Evolutionary conservation across 2,329 filamentous ascomycete species (phyloP).

Genomic region (Penicillium rolfsii): DNA sequence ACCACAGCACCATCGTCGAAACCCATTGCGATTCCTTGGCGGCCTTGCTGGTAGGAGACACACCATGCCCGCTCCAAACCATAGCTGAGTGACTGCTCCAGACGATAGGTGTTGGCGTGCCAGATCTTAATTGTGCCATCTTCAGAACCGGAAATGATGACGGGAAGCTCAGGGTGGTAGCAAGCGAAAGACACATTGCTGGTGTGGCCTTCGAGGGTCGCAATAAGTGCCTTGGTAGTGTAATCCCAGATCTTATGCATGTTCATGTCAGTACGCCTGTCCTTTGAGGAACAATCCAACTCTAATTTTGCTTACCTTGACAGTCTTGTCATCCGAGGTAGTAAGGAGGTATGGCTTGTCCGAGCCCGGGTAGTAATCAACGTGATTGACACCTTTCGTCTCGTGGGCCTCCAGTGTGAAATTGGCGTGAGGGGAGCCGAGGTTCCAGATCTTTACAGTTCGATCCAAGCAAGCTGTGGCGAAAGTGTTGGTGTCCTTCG

Average conservation of each 20-base stretch:
- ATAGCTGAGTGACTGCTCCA: slow-evolving; percentile 96
- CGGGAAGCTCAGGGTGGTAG: slow-evolving; percentile 93
- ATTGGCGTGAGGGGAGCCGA: slow-evolving; percentile 91
- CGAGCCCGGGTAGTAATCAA: slow-evolving; percentile 77
- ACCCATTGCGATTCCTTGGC: slow-evolving; percentile 91
- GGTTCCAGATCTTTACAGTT: slow-evolving; percentile 97
- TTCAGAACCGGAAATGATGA: slow-evolving; percentile 97
- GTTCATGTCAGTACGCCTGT: neutral
- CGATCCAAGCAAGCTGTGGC: slow-evolving; percentile 93
- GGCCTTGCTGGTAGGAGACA: slow-evolving; percentile 91
- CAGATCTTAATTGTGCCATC: slow-evolving; percentile 97
- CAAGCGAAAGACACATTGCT: slow-evolving; percentile 98
- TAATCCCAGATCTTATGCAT: slow-evolving; percentile 77
- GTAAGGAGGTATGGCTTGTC: slow-evolving; percentile 87
- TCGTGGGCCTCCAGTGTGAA: slow-evolving; percentile 97
- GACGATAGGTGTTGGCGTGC: slow-evolving; percentile 95
- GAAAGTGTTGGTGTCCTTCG: slow-evolving; percentile 92
- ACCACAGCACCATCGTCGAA: slow-evolving; percentile 98
- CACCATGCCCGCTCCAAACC: slow-evolving; percentile 97
- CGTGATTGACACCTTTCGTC: slow-evolving; percentile 95
- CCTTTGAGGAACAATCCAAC: neutral
- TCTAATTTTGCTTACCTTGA: slow-evolving; percentile 61
- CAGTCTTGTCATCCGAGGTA: slow-evolving; percentile 92
- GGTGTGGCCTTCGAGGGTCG: slow-evolving; percentile 93
- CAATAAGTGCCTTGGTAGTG: slow-evolving; percentile 95